Conservation (phyloP, 1,284 basidiomycete species). For the Tilletia indica region DNA sequence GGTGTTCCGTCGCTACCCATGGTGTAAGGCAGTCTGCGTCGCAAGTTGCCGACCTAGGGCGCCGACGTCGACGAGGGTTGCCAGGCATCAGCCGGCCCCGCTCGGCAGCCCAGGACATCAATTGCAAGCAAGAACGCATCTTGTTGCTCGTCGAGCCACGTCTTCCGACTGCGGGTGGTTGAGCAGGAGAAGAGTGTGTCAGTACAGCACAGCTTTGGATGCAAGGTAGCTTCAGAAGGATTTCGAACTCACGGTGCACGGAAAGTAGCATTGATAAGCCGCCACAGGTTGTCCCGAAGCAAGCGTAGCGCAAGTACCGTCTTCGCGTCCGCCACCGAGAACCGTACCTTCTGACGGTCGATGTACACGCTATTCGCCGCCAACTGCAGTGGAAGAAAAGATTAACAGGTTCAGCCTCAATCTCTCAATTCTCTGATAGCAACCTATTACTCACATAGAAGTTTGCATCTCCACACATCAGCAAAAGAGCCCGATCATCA, state of each 20-base stretch:
- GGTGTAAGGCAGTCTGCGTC: neutral
- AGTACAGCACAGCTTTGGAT: neutral
- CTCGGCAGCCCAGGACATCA: constrained; percentile 47
- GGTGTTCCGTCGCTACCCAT: too few species aligned
- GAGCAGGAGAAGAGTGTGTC: constrained; percentile 30
- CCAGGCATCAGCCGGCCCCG: constrained; percentile 11
- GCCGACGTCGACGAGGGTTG: neutral
- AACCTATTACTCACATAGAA: constrained; percentile 67
- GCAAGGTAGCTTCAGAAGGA: neutral
- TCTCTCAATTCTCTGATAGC: neutral
- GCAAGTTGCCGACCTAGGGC: neutral
- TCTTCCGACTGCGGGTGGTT: constrained; percentile 61
- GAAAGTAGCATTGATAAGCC: constrained; percentile 64
- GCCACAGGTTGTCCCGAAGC: constrained; percentile 69
- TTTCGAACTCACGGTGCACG: constrained; percentile 25
- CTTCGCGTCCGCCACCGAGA: constrained; percentile 65
- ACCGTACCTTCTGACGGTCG: constrained; percentile 81
- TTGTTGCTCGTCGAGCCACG: constrained; percentile 65
- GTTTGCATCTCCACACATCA: constrained; percentile 89
- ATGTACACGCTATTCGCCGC: constrained; percentile 71
- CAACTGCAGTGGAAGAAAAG: constrained; percentile 60
- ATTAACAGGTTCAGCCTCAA: neutral
- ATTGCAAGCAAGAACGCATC: constrained; percentile 65
- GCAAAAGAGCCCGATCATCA: constrained; percentile 76
- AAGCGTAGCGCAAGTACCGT: constrained; percentile 76